A percentile compares a stretch with the other conserved stretches of the same genome.
Evolutionary conservation across 495 filamentous ascomycete species (phyloP).

Genomic region (Penicillium malachiteum): DNA sequence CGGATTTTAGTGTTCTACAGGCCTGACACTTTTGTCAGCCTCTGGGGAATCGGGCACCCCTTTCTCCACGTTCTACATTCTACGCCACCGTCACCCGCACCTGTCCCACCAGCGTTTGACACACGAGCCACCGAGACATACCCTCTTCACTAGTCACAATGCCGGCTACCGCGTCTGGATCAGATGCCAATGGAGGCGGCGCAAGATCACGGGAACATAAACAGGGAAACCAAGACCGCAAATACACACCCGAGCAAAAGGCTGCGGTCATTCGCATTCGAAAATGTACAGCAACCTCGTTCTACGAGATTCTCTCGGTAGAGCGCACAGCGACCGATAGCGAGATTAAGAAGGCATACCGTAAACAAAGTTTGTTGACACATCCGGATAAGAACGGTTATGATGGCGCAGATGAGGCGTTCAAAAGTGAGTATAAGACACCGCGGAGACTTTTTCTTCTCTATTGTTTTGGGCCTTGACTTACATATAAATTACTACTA

Average conservation of each 20-base stretch:
- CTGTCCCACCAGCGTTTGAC: background rate
- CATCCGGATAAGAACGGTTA: constrained; percentile 99
- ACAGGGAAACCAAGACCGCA: constrained; percentile 88
- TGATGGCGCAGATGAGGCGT: constrained; percentile 93
- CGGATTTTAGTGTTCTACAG: constrained; percentile 1
- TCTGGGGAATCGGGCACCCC: constrained; percentile 18
- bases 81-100: constrained; percentile 17
- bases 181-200: constrained; percentile 59
- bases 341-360: constrained; percentile 97
- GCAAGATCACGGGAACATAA: constrained; percentile 82
- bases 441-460: background rate
- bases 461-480: constrained; percentile 10
- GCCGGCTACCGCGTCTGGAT: constrained; percentile 75
- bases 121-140: background rate
- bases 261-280: constrained; percentile 83
- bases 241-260: constrained; percentile 87
- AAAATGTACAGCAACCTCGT: constrained; percentile 78
- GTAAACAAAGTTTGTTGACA: constrained; percentile 86
- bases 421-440: constrained; percentile 67
- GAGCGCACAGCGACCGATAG: constrained; percentile 70
- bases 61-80: constrained; percentile 16
- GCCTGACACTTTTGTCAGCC: constrained; percentile 9
- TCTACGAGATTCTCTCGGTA: constrained; percentile 88
- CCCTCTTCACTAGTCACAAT: constrained; percentile 44
- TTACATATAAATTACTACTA: constrained; percentile 18